These are phyloP conservation scores for Globisporangium recalcitrans DNA, from an alignment of 352 stramenopile species.

Conservation along the genomic window DNA sequence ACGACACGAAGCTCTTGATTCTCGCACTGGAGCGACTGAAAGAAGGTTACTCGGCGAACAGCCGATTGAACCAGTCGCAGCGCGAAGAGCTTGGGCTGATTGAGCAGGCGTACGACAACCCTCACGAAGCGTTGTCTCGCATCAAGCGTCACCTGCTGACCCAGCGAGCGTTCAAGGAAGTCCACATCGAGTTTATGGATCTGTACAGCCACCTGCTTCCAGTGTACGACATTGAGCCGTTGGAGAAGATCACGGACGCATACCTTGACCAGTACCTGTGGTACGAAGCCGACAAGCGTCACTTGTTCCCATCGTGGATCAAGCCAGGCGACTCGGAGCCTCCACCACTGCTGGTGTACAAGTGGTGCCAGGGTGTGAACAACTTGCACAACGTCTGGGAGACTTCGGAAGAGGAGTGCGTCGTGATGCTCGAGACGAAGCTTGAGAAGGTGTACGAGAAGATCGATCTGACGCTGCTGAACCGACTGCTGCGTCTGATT, in stretches of 20 bases:
- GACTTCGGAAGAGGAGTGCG: constrained; percentile 96
- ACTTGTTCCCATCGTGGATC: constrained; percentile 99
- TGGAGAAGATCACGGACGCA: constrained; percentile 99
- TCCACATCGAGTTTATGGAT: constrained; percentile 99
- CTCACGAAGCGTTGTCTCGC: constrained; percentile 95
- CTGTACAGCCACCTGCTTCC: constrained; percentile 98
- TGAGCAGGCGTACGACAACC: constrained; percentile 99
- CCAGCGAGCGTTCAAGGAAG: constrained; percentile 99
- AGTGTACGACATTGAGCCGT: constrained; percentile 98
- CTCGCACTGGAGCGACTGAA: constrained; percentile 98
- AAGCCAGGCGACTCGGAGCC: constrained; percentile 99
- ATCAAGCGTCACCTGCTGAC: constrained; percentile 99
- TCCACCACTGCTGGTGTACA: constrained; percentile 98
- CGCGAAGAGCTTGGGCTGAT: constrained; percentile 99
- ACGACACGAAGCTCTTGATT: constrained; percentile 99
- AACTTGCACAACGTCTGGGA: constrained; percentile 99
- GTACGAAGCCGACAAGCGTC: constrained; percentile 99
- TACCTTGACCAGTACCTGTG: constrained; percentile 99
- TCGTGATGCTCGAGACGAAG: constrained; percentile 98
- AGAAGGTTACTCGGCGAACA: constrained; percentile 98
- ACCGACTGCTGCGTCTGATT: constrained; percentile 97
- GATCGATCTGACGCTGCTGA: constrained; percentile 99
- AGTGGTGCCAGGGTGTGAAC: constrained; percentile 99
- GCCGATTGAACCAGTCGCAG: constrained; percentile 96
- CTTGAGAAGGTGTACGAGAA: constrained; percentile 99